Conservation (phyloP, 495 filamentous ascomycete species). For the Physcia stellaris region DNA sequence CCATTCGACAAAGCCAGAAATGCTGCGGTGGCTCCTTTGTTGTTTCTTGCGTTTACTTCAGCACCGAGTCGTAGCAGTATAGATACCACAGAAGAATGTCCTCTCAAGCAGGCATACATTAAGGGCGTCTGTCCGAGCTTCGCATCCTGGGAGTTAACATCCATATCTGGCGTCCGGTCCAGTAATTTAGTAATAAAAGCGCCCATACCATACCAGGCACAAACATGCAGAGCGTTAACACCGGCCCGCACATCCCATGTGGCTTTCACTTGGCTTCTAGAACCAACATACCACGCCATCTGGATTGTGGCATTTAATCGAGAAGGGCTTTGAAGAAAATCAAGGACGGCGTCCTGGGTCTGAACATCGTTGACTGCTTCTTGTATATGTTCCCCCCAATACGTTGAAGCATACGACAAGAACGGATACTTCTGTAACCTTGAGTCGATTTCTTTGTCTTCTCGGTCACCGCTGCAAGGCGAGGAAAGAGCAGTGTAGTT, state of each 20-base stretch:
- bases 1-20: slow-evolving; percentile 13
- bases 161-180: slow-evolving; percentile 1
- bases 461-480: slow-evolving; percentile 10
- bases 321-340: slow-evolving; percentile 9
- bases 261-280: slow-evolving; percentile 7
- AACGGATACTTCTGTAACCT: slow-evolving; percentile 12
- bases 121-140: slow-evolving; percentile 18
- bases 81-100: slow-evolving; percentile 11
- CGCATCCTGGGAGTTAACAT: slow-evolving; percentile 13
- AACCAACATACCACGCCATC: slow-evolving; percentile 17
- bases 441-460: slow-evolving; percentile 11
- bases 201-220: slow-evolving; percentile 18
- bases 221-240: slow-evolving; percentile 16
- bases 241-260: slow-evolving; percentile 19
- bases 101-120: slow-evolving; percentile 18
- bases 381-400: slow-evolving; percentile 19
- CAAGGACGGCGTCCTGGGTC: slow-evolving; percentile 1
- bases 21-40: slow-evolving; percentile 11
- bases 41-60: slow-evolving; percentile 10
- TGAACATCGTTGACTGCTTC: slow-evolving; percentile 7
- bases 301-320: slow-evolving; percentile 14
- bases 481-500: slow-evolving; percentile 10
- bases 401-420: slow-evolving; percentile 14
- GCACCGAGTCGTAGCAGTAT: slow-evolving; percentile 14
- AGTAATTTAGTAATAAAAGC: slow-evolving; percentile 5